A percentile compares a stretch with the other conserved stretches of the same genome.
Conservation (phyloP, 805 yeast species). For the Cyberlindnera misumaiensis region DNA sequence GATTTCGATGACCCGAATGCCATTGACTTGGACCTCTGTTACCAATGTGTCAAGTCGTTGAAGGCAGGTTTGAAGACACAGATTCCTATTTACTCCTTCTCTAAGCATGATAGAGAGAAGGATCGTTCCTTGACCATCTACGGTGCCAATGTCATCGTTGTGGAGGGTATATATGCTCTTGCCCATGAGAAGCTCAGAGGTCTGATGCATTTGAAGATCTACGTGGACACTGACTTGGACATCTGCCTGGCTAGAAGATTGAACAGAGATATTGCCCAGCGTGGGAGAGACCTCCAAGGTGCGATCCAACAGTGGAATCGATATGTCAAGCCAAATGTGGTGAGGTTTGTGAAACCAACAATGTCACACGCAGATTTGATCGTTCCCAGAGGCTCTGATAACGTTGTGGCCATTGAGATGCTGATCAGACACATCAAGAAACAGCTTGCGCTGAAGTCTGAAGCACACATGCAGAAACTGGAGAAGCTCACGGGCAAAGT, state of each 20-base stretch:
- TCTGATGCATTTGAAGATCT: slow-evolving; percentile 79
- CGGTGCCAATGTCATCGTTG: slow-evolving; percentile 88
- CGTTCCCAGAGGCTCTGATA: slow-evolving; percentile 88
- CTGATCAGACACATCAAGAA: slow-evolving; percentile 73
- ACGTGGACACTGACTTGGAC: slow-evolving; percentile 91
- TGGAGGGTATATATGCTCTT: slow-evolving; percentile 87
- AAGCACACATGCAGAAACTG: slow-evolving; percentile 59
- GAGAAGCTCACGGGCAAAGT: slow-evolving; percentile 43
- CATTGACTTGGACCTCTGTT: slow-evolving; percentile 68
- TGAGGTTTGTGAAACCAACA: slow-evolving; percentile 65
- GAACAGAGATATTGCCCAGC: slow-evolving; percentile 74
- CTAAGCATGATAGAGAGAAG: slow-evolving; percentile 45
- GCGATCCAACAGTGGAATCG: slow-evolving; percentile 84
- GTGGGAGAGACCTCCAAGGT: slow-evolving; percentile 82
- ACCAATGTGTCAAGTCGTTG: slow-evolving; percentile 53
- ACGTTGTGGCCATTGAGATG: slow-evolving; percentile 70
- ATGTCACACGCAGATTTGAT: slow-evolving; percentile 77
- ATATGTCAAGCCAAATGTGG: slow-evolving; percentile 91
- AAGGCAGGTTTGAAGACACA: slow-evolving; percentile 64
- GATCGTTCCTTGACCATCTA: slow-evolving; percentile 67
- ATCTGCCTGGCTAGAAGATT: slow-evolving; percentile 85
- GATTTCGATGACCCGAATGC: slow-evolving; percentile 90
- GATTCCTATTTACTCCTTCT: slow-evolving; percentile 68
- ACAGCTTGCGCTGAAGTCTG: slow-evolving; percentile 60
- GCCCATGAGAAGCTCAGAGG: slow-evolving; percentile 62